Base-by-base conservation (phyloP, 108 stramenopile genomes). In the Skeletonema menzelii region DNA sequence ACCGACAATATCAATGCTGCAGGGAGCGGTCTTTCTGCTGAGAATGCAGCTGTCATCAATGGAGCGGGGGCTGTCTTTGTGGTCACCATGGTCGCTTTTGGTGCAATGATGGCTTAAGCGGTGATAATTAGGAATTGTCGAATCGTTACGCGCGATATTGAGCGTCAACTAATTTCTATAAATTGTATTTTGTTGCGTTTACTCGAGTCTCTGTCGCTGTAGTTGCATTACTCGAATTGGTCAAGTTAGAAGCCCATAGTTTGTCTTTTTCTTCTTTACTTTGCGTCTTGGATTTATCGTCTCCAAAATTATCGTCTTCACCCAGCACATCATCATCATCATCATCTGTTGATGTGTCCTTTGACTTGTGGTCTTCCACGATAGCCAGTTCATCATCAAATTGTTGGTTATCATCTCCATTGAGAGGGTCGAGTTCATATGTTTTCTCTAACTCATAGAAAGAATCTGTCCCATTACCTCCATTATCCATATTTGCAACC, bases 151-250 rank as follows among this genome's bases (percentile, higher is more conserved):
- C 8, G n/a, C 24, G 49, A 22, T 2, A 22, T 22, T 53, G 40
- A 53, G 49, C 22, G 49, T 17, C 1, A 20, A 22, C 40, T 15
- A 22, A 53, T 22, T 19, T 24, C 22, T 53, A 53, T 53, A 53
- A 53, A 53, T 22, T 53, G 49, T 53, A 22, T 8, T 53, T 53
- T 53, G 49, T 53, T 53, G 49, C 49, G 49, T 53, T 53, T 22
- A 22, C 49, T 53, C 49, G 1, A 53, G 2, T 53, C 19, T 22
- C 20, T 53, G 24, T 53, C n/a, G 49, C 8, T 53, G 19, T 20
- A 22, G 49, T 53, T 53, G 49, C 40, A 42, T 15, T 22, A 22
- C 49, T 53, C 22, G 49, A 10, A 22, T 20, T 7, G 22, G 20
- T 53, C 22, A 53, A 22, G 49, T 53, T 20, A 22, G 49, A 24